These are phyloP conservation scores for Crataegus laevigata DNA, from an alignment of 306 rosid species.

Conservation along the genomic window DNA sequence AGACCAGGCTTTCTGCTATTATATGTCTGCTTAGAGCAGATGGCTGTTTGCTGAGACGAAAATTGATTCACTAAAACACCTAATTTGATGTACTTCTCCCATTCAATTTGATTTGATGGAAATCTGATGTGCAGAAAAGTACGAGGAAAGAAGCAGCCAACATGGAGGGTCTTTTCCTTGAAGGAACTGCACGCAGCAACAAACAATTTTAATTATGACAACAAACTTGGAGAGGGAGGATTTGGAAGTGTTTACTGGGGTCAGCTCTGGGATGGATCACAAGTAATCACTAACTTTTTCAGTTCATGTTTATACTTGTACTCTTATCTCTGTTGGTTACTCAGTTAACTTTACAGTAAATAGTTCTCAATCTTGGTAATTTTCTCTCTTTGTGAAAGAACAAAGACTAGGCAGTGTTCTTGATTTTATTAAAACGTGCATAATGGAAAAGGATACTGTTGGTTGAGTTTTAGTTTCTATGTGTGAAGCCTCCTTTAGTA, in stretches of 20 bases:
- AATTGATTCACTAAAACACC: background rate
- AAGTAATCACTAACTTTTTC: constrained; percentile 33
- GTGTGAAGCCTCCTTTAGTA: background rate
- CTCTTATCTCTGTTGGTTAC: background rate
- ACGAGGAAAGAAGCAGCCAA: constrained; percentile 70
- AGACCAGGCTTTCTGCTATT: background rate
- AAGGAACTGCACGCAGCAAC: constrained; percentile 94
- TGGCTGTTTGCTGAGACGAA: background rate
- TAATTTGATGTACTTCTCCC: too few species aligned
- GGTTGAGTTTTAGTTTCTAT: background rate
- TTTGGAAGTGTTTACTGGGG: constrained; percentile 99
- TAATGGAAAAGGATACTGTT: background rate
- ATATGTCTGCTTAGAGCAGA: background rate
- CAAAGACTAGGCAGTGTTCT: background rate
- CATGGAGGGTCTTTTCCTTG: constrained; percentile 89
- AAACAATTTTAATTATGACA: constrained; percentile 90
- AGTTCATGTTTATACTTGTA: background rate
- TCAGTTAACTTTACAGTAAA: background rate
- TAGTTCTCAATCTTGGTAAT: background rate
- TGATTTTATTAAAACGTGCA: background rate
- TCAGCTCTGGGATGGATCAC: constrained; percentile 99
- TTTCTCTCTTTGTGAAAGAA: background rate
- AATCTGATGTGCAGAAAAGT: constrained; percentile 56
- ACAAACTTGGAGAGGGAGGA: constrained; percentile 99
- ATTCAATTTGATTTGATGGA: background rate